Evolutionary conservation across 139 green algal species (phyloP), one percentile per base, ranked within the genome.

Genomic region (Haematococcus sp.): DNA sequence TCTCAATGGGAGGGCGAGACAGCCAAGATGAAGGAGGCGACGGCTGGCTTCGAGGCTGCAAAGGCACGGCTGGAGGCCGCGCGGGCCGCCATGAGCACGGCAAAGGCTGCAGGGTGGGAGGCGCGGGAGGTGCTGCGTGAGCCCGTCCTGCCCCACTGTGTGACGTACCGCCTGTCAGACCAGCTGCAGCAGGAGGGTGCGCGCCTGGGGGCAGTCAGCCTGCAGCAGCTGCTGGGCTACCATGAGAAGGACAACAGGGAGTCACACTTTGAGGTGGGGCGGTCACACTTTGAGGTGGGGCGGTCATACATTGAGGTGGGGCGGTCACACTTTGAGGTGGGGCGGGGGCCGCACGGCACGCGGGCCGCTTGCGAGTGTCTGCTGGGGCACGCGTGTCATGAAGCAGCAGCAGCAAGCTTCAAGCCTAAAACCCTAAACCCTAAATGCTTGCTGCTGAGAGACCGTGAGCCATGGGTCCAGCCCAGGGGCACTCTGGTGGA

Each of bases 151-250:
- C 58, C 58, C 23, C 58, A 65, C 9, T 65, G 58, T n/a, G 34
- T 65, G 23, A 65, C 3, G 23, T 28, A 40, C 9, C 25, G 23
- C 58, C 28, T 22, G 25, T 19, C 35, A 33, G 55, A 30, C 22
- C 61, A 66, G 59, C 23, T 54, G 28, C 4, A 60, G 11, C 49
- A 63, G 40, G 40, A 49, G 7, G 40, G 40, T 7, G 40, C 11
- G 7, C 11, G 7, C 46, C 68, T 81, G 9, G 27, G n/a, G 13
- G 44, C 51, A 13, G 22, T 64, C 56, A 78, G 32, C 51, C 68
- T 91, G 33, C 82, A 88, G 31, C 30, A 55, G 3, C 77, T 91
- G 75, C 82, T 91, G 51, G 73, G 78, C 44, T 91, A 91, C 76
- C 63, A 33, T 20, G 77, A 87, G 59, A 76, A 87, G 2, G 82